Evolutionary conservation across 257 asterid genomes (phyloP).

Genomic region (Osmanthus fragrans): DNA sequence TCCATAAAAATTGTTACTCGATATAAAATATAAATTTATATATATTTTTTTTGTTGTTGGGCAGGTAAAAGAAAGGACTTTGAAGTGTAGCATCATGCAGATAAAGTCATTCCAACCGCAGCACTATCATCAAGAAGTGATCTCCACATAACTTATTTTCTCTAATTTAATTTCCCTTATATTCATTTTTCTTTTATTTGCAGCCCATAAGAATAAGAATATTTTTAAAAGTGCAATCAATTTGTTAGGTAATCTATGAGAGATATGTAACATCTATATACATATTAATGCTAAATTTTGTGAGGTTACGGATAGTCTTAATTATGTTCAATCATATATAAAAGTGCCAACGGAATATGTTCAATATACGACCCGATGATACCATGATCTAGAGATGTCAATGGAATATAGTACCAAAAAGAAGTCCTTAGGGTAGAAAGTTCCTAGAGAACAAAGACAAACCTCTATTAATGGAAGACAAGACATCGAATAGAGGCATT

Average conservation of each 20-base stretch:
- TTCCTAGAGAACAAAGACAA: no score
- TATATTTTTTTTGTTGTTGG: neutral
- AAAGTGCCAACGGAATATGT: no score
- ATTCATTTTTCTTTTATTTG: neutral
- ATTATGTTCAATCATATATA: no score
- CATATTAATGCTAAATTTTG: neutral
- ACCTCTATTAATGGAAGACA: no score
- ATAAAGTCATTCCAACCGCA: slow-evolving; percentile 39
- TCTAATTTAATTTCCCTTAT: no score
- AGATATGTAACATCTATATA: neutral
- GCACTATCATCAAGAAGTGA: neutral
- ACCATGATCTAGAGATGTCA: no score
- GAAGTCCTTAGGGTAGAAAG: no score
- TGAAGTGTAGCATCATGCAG: slow-evolving; percentile 63
- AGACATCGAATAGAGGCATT: no score
- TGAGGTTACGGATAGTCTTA: neutral
- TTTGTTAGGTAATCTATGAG: neutral
- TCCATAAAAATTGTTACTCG: neutral
- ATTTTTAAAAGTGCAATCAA: no score
- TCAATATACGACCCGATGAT: no score
- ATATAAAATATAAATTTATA: neutral
- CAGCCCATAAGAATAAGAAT: no score
- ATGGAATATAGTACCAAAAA: no score
- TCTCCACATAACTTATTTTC: neutral
- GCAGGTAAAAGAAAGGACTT: slow-evolving; percentile 72